Percentiles rank a stretch among this genome's conserved stretches.
Conservation (phyloP, 371 early-diverging fungal species). For the Capillidium heterosporum region DNA sequence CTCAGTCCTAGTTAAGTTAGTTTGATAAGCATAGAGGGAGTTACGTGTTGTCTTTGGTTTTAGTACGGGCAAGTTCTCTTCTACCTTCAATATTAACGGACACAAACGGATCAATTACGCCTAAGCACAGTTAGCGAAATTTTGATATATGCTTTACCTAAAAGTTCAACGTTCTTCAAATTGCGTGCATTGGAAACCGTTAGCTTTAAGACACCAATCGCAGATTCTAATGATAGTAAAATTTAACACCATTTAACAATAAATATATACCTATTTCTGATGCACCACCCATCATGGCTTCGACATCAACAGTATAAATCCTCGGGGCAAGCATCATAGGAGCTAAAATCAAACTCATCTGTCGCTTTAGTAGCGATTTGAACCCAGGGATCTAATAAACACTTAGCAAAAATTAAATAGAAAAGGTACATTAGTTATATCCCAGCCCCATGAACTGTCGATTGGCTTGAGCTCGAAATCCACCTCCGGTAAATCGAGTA, state of each 20-base stretch:
- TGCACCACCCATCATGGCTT: constrained; percentile 61
- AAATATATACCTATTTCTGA: constrained; percentile 15
- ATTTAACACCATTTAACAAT: constrained; percentile 13
- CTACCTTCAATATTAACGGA: constrained; percentile 3
- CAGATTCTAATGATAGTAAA: constrained; percentile 28
- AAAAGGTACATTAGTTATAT: neutral
- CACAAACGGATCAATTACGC: constrained; percentile 6
- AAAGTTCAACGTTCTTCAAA: constrained; percentile 54
- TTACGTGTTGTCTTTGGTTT: constrained; percentile 3
- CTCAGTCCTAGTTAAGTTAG: constrained; percentile 11
- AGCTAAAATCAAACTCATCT: constrained; percentile 43
- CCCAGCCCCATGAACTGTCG: too few relatives aligned
- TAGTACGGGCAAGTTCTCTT: neutral
- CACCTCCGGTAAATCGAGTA: constrained; percentile 74
- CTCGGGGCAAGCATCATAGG: constrained; percentile 80
- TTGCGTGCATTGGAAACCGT: constrained; percentile 50
- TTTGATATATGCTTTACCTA: constrained; percentile 45
- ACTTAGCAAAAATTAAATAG: neutral
- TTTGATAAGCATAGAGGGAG: neutral
- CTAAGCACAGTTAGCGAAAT: neutral
- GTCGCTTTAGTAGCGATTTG: constrained; percentile 56
- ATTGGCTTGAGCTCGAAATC: constrained; percentile 71
- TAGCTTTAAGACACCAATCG: constrained; percentile 75
- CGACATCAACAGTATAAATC: constrained; percentile 62
- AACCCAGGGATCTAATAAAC: constrained; percentile 51